Conservation (phyloP, 768 basidiomycete species). For the Lyophyllum decastes region DNA sequence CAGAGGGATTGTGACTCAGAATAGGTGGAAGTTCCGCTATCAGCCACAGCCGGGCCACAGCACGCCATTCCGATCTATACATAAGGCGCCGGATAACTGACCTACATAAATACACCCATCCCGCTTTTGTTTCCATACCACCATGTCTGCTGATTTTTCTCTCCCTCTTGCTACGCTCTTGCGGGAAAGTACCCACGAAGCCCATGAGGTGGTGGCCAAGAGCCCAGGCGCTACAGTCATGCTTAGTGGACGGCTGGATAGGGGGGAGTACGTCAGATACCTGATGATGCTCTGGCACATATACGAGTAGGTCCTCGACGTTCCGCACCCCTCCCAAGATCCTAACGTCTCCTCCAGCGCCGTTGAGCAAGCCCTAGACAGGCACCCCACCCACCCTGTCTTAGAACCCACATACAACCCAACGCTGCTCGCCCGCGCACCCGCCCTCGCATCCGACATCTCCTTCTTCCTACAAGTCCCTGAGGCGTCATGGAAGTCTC, state of each 20-base stretch:
- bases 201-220: constrained; percentile 60
- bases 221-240: constrained; percentile 59
- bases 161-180: constrained; percentile 49
- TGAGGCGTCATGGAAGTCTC: constrained; percentile 52
- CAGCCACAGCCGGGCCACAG: not conserved
- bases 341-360: constrained; percentile 34
- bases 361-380: constrained; percentile 57
- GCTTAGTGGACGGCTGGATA: constrained; percentile 56
- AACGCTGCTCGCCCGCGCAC: constrained; percentile 60
- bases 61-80: constrained; percentile 1
- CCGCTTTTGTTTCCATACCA: constrained; percentile 20
- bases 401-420: constrained; percentile 76
- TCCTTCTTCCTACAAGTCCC: constrained; percentile 55
- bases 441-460: constrained; percentile 67
- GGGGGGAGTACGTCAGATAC: constrained; percentile 68
- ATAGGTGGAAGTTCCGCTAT: not conserved
- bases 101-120: not conserved
- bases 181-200: constrained; percentile 45
- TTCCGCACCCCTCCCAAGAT: not conserved
- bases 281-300: constrained; percentile 80
- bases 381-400: constrained; percentile 60
- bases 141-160: constrained; percentile 41
- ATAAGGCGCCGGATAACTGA: not conserved
- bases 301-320: constrained; percentile 61
- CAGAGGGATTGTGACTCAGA: not conserved